Conservation (phyloP, 1,284 basidiomycete species). For the Mycena sp. region DNA sequence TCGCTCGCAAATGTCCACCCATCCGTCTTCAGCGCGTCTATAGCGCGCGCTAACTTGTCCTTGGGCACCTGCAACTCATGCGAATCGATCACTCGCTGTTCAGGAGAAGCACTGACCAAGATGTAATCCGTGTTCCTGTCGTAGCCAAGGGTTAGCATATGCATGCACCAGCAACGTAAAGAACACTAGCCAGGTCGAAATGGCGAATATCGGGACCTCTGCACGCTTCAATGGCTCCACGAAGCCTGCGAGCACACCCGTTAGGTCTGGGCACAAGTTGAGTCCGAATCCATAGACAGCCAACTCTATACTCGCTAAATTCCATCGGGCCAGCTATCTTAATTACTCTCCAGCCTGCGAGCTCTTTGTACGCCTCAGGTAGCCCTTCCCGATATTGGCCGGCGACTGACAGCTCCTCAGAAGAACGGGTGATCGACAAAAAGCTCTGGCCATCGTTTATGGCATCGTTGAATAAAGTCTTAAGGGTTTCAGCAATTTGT, state of each 20-base stretch:
- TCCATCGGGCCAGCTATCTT: conserved; percentile 74
- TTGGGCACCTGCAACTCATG: conserved; percentile 46
- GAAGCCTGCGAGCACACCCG: conserved; percentile 67
- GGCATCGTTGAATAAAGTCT: conserved; percentile 39
- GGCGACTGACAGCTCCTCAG: conserved; percentile 70
- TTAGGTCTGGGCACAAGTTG: conserved; percentile 52
- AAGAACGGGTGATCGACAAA: conserved; percentile 66
- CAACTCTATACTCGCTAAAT: conserved; percentile 55
- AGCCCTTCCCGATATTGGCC: conserved; percentile 51
- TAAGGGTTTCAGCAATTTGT: conserved; percentile 39
- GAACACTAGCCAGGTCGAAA: conserved; percentile 72
- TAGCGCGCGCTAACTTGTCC: conserved; percentile 51
- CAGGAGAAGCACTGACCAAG: conserved; percentile 36
- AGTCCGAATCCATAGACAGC: conserved; percentile 29
- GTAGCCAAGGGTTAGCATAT: not conserved
- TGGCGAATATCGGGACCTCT: conserved; percentile 65
- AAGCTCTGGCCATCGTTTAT: conserved; percentile 57
- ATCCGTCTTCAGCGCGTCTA: conserved; percentile 52
- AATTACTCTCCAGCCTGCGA: conserved; percentile 65
- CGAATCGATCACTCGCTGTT: conserved; percentile 37
- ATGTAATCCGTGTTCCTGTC: conserved; percentile 74
- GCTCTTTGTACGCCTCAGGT: conserved; percentile 45
- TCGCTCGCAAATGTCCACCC: conserved; percentile 54
- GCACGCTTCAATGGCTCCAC: conserved; percentile 64
- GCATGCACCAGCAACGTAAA: not conserved